Evolutionary conservation across 139 green algal species (phyloP).

Genomic region (Choricystis sp.): DNA sequence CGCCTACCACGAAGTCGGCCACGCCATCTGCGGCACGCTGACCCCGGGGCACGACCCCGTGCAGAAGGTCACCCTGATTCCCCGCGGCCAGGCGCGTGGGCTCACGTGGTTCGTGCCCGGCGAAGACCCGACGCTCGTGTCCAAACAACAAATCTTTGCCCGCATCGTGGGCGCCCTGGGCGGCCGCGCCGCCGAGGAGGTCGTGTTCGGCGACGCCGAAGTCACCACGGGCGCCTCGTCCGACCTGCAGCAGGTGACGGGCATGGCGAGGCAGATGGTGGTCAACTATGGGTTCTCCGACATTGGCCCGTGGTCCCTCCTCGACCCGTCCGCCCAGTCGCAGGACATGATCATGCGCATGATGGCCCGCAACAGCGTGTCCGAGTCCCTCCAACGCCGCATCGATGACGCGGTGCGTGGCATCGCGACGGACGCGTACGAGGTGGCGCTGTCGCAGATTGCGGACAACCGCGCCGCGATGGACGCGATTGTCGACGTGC

Average conservation of each 20-base stretch:
- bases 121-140: conserved; percentile 93
- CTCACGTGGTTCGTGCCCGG: conserved; percentile 96
- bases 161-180: conserved; percentile 91
- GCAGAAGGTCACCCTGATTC: conserved; percentile 98
- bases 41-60: conserved; percentile 91
- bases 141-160: conserved; percentile 92
- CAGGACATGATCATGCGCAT: conserved; percentile 98
- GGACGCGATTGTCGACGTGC: conserved; percentile 78
- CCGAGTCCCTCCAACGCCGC: conserved; percentile 79
- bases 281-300: conserved; percentile 97
- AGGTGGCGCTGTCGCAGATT: conserved; percentile 60
- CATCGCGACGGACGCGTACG: conserved; percentile 63
- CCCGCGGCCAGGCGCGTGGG: conserved; percentile 84
- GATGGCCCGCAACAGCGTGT: conserved; percentile 94
- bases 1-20: conserved; percentile 94
- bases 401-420: conserved; percentile 83
- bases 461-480: conserved; percentile 81
- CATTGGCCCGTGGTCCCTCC: conserved; percentile 87
- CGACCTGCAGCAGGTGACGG: conserved; percentile 67
- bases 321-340: conserved; percentile 61
- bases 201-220: conserved; percentile 91
- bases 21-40: conserved; percentile 92
- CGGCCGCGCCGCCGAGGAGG: conserved; percentile 90
- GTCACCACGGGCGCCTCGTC: conserved; percentile 77
- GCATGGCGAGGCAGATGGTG: conserved; percentile 91